Conservation (phyloP, 2,329 filamentous ascomycete species). For the Orbilia javanica region DNA sequence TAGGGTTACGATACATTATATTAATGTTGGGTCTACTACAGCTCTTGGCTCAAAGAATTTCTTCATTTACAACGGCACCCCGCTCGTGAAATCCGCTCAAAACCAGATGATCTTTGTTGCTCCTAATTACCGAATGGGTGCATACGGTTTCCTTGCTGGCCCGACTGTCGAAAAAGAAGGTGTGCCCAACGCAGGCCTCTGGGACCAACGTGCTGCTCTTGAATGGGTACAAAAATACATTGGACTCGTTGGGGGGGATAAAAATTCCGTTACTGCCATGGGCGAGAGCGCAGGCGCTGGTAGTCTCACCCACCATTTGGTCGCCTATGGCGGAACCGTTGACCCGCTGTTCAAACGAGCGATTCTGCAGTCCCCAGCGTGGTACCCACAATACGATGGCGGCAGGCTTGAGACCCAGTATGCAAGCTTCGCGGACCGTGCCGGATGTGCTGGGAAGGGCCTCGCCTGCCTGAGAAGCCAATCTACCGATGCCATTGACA, state of each 20-base stretch:
- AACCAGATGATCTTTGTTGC: slow-evolving; percentile 68
- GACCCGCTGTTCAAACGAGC: slow-evolving; percentile 67
- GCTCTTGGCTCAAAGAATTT: slow-evolving; percentile 61
- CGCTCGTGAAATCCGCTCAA: slow-evolving; percentile 61
- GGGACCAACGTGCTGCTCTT: slow-evolving; percentile 67
- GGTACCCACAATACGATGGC: slow-evolving; percentile 59
- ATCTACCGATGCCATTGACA: slow-evolving; percentile 60
- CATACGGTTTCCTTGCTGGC: slow-evolving; percentile 69
- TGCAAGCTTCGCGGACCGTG: slow-evolving; percentile 58
- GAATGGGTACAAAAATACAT: slow-evolving; percentile 70
- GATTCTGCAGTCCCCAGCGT: slow-evolving; percentile 64
- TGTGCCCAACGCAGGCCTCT: slow-evolving; percentile 67
- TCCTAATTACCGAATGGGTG: slow-evolving; percentile 69
- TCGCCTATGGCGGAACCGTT: slow-evolving; percentile 66
- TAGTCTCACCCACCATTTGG: slow-evolving; percentile 69
- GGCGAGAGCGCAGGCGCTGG: slow-evolving; percentile 70
- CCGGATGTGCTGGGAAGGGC: slow-evolving; percentile 64
- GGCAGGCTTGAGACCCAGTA: slow-evolving; percentile 57
- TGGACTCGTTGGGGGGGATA: slow-evolving; percentile 68
- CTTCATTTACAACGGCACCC: slow-evolving; percentile 60
- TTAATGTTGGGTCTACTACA: not conserved
- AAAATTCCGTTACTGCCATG: slow-evolving; percentile 67
- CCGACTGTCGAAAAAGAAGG: slow-evolving; percentile 66
- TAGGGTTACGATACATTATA: not conserved
- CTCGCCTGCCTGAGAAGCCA: slow-evolving; percentile 63